phyloP scores from a whole-genome alignment of 2,329 filamentous ascomycete species.

The Aspergillus sergii region DNA sequence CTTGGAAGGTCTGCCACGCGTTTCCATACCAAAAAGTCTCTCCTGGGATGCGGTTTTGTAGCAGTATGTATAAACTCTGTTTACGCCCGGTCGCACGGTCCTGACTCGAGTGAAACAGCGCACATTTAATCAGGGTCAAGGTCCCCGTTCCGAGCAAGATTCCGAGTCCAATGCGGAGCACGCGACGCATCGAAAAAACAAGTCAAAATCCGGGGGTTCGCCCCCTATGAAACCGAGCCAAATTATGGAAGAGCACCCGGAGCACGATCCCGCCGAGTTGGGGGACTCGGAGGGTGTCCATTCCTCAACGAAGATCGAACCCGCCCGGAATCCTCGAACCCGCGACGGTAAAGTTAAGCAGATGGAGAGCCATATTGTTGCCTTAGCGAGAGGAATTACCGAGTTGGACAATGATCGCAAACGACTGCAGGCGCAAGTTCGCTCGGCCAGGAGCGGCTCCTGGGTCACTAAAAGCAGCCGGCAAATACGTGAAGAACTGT shows the following conservation, averaged over 20 bases:
- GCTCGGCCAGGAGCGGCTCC: not conserved
- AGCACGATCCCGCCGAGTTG: not conserved
- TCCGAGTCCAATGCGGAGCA: not conserved
- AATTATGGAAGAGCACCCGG: not conserved
- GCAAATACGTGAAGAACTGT: conserved; percentile 8
- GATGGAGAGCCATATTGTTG: conserved; percentile 3
- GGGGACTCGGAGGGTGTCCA: not conserved
- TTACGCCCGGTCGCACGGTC: not conserved
- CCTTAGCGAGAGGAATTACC: not conserved
- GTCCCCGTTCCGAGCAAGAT: not conserved
- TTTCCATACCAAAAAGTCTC: not conserved
- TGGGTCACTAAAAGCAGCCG: conserved; percentile 7
- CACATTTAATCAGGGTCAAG: not conserved
- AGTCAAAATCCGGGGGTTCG: not conserved
- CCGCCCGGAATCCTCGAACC: not conserved
- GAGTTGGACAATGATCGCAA: conserved; percentile 7
- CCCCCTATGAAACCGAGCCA: not conserved
- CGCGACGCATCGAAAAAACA: not conserved
- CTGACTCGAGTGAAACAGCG: not conserved
- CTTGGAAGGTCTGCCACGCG: not conserved
- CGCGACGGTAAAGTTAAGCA: not conserved
- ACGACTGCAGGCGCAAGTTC: conserved; percentile 2
- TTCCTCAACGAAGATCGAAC: not conserved
- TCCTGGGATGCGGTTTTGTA: not conserved
- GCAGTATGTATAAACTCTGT: conserved; percentile 1